Evolutionary conservation across 495 filamentous ascomycete species (phyloP), one percentile per base, ranked within the genome.

Genomic region (Beverwykella pulmonaria): DNA sequence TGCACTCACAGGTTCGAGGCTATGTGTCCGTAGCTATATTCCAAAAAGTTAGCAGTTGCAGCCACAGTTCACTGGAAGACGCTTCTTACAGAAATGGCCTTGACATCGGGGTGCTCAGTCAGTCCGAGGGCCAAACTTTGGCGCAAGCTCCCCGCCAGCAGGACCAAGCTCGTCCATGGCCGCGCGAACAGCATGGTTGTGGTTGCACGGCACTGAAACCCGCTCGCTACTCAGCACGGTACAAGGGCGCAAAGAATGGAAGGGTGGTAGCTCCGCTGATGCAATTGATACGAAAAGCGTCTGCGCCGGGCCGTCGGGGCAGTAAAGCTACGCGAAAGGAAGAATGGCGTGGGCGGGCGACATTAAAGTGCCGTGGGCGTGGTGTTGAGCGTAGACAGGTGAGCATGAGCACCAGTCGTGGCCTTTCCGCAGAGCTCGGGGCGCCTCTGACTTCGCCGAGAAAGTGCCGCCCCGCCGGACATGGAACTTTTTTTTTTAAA

Each of bases 11-110:
- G 70, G 57, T 30, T 76, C 75, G 44, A 92, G 85, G 75, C 87
- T 89, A 77, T 92, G 88, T 73, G 89, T 92, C 69, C 90, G 87
- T 68, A 96, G 82, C 86, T 93, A 77, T 25, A 74, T 23, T 32
- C 53, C n/a, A n/a, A n/a, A n/a, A 15, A n/a, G 29, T 63, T 44
- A 58, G 55, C 55, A 59, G 1, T 30, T 23, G 5, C 3, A 7
- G 6, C n/a, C 39, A 10, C 20, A 47, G 34, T 9, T 57, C n/a
- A 5, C 27, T 23, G 20, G 41, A 61, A 36, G 17, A n/a, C 22
- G 36, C 5, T 53, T 36, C 75, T 52, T 57, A 87, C 84, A 49
- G 83, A 82, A 74, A 87, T 86, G 72, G 80, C 82, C 75, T 84
- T 84, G 60, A 85, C 77, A 72, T 84, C 70, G 76, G 71, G 69